Percentiles rank a stretch among this genome's conserved stretches.
Evolutionary conservation across 2,329 filamentous ascomycete species (phyloP).

Genomic region (Xylariaceae sp.): DNA sequence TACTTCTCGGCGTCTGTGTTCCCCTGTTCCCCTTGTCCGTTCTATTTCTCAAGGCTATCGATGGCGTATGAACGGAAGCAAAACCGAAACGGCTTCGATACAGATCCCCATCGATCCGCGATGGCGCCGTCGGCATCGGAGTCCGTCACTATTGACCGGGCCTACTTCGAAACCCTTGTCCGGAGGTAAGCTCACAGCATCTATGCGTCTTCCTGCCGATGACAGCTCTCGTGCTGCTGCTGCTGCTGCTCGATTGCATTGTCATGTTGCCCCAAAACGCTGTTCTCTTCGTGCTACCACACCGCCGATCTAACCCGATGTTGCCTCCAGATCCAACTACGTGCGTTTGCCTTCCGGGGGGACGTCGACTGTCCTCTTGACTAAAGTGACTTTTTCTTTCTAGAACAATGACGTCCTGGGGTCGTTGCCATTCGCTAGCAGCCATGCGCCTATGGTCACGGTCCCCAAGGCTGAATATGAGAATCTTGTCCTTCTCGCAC

Average conservation of each 20-base stretch:
- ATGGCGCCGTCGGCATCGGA: constrained; percentile 25
- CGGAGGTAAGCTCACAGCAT: constrained; percentile 47
- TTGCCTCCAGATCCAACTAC: constrained; percentile 25
- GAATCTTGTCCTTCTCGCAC: constrained; percentile 45
- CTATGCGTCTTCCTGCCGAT: neutral
- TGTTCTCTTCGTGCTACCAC: neutral
- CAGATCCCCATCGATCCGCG: neutral
- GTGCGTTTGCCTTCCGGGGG: constrained; percentile 24
- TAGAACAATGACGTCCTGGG: constrained; percentile 16
- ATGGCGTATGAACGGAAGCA: neutral
- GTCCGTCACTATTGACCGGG: constrained; percentile 54
- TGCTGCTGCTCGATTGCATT: neutral
- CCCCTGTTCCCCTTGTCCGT: neutral
- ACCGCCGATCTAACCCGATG: constrained; percentile 17
- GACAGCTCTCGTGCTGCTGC: too few relatives aligned
- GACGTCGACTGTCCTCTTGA: constrained; percentile 10
- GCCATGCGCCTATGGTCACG: constrained; percentile 42
- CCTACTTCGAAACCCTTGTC: constrained; percentile 57
- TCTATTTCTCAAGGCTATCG: neutral
- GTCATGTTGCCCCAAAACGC: neutral
- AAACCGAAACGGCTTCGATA: neutral
- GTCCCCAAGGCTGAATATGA: constrained; percentile 57
- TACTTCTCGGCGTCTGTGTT: neutral
- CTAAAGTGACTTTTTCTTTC: constrained; percentile 13
- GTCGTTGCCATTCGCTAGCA: constrained; percentile 25